A percentile compares a stretch with the other conserved stretches of the same genome.
Evolutionary conservation across 352 stramenopile genomes (phyloP).

Genomic region (Phytophthora capsici): DNA sequence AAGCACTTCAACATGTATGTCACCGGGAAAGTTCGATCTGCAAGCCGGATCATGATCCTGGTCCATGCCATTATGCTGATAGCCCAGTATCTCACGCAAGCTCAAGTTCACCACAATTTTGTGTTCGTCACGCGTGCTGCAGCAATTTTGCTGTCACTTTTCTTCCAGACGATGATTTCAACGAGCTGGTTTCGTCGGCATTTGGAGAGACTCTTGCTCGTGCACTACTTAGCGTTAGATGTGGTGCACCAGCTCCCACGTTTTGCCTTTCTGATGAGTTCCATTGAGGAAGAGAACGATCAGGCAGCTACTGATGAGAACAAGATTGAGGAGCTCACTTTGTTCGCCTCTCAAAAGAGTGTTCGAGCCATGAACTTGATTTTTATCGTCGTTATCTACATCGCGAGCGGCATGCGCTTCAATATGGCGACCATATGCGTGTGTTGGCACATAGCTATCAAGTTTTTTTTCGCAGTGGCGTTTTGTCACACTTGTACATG

Average conservation of each 20-base stretch:
- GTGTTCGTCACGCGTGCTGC: slow-evolving; percentile 51
- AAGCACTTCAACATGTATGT: slow-evolving; percentile 83
- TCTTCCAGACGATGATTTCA: slow-evolving; percentile 52
- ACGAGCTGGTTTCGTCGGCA: slow-evolving; percentile 49
- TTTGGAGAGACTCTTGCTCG: slow-evolving; percentile 60
- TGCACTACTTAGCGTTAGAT: slow-evolving; percentile 58
- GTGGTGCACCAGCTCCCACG: slow-evolving; percentile 58
- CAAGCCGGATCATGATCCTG: slow-evolving; percentile 53
- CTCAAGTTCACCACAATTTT: slow-evolving; percentile 24
- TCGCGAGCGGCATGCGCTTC: slow-evolving; percentile 76
- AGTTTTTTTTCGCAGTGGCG: slow-evolving; percentile 53
- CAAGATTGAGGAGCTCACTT: slow-evolving; percentile 24
- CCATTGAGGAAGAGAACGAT: slow-evolving; percentile 25
- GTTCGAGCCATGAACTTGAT: slow-evolving; percentile 60
- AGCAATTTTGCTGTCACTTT: slow-evolving; percentile 47
- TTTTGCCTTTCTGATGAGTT: slow-evolving; percentile 46
- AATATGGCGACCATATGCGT: slow-evolving; percentile 57
- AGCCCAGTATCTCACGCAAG: slow-evolving; percentile 53
- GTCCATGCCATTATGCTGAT: slow-evolving; percentile 59
- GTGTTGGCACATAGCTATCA: slow-evolving; percentile 53
- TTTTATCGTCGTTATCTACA: slow-evolving; percentile 66
- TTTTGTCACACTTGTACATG: slow-evolving; percentile 60
- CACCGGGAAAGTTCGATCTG: slow-evolving; percentile 63
- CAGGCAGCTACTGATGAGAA: slow-evolving; percentile 10
- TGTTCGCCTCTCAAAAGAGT: slow-evolving; percentile 69